Conservation (phyloP, 495 filamentous ascomycete genomes). For the Ramalina peruviana region DNA sequence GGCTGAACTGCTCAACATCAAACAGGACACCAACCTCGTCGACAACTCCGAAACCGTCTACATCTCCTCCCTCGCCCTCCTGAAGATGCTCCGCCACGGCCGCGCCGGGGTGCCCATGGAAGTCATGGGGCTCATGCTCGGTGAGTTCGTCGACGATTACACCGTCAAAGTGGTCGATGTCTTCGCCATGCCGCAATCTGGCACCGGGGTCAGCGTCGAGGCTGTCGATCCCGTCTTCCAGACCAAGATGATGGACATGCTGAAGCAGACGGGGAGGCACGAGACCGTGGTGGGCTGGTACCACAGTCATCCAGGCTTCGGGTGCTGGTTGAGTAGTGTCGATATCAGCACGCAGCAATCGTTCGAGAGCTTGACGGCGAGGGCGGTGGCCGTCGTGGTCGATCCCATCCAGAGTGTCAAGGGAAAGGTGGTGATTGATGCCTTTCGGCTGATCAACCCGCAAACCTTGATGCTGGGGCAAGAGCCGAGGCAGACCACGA, state of each 20-base stretch:
- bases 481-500: constrained; percentile 95
- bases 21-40: constrained; percentile 74
- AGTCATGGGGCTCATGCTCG: constrained; percentile 98
- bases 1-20: not conserved
- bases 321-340: constrained; percentile 96
- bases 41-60: constrained; percentile 99
- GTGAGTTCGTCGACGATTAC: constrained; percentile 98
- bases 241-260: constrained; percentile 99
- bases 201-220: constrained; percentile 95
- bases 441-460: constrained; percentile 96
- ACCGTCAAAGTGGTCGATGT: constrained; percentile 96
- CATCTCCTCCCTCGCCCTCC: constrained; percentile 89
- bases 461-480: constrained; percentile 97
- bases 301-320: constrained; percentile 97
- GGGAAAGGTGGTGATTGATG: constrained; percentile 98
- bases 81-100: constrained; percentile 97
- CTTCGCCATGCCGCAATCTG: constrained; percentile 99
- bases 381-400: constrained; percentile 92
- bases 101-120: constrained; percentile 98
- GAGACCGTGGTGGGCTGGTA: constrained; percentile 99
- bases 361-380: constrained; percentile 92
- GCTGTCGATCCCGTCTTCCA: constrained; percentile 97
- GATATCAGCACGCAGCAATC: constrained; percentile 99
- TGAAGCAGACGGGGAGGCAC: constrained; percentile 68
- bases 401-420: constrained; percentile 99